Evolutionary conservation across 345 rosid species (phyloP).

Genomic region (Populus deltoides): DNA sequence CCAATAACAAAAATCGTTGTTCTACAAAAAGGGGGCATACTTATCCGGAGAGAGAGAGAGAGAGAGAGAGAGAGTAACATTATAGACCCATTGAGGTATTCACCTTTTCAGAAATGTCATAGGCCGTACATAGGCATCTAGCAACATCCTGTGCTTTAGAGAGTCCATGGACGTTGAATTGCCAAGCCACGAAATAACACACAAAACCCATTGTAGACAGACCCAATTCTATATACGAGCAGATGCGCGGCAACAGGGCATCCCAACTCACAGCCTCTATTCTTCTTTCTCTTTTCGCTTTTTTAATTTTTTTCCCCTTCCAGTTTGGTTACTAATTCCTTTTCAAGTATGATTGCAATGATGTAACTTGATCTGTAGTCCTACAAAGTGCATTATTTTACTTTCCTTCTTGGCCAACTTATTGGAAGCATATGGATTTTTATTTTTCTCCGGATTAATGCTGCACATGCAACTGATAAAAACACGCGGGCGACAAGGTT

Average conservation of each 20-base stretch:
- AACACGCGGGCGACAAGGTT: background rate
- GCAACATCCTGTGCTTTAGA: background rate
- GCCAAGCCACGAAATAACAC: background rate
- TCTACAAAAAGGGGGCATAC: no score
- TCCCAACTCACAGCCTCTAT: background rate
- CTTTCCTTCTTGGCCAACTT: background rate
- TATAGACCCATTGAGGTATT: no score
- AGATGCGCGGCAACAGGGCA: no score
- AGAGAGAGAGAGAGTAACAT: no score
- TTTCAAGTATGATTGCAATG: background rate
- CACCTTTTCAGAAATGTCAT: background rate
- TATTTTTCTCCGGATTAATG: background rate
- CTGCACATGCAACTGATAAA: background rate
- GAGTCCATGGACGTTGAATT: background rate
- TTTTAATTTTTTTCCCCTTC: background rate
- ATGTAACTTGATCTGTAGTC: background rate
- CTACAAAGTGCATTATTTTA: background rate
- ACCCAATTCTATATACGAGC: background rate
- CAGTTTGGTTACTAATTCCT: background rate
- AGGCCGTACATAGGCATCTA: background rate
- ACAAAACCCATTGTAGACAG: background rate
- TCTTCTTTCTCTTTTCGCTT: background rate
- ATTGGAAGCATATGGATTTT: background rate
- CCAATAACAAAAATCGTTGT: no score
- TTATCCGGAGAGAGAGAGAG: background rate